Evolutionary conservation across 139 green algal genomes (phyloP), one percentile per base, ranked within the genome.

Genomic region (Chlorella sp.): DNA sequence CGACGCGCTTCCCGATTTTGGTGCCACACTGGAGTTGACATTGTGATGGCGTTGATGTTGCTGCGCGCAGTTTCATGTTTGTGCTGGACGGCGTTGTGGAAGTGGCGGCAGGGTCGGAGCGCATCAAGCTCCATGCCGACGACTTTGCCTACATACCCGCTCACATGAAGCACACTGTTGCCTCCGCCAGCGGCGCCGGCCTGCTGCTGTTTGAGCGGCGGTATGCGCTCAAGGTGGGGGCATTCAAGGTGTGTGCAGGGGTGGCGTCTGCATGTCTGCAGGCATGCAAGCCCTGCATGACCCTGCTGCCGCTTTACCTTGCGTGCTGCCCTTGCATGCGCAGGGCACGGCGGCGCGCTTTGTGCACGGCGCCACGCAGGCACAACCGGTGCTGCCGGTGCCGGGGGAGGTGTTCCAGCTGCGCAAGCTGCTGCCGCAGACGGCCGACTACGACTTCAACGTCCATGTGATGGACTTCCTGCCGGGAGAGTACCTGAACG

Each of bases 401-500:
- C 73, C 80, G 0, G 90, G 89, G 9, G 95, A 99, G 93, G 91
- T 98, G n/a, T 99, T 99, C 84, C 72, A 80, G 21, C 88, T 99
- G 78, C 91, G 94, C 56, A 99, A 99, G 93, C 92, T 98, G 76
- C 90, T 99, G 38, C 96, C 96, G 11, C 86, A 94, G 81, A 95
- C 92, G 1, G 81, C 81, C 13, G 89, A 96, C 17, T 98, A 96
- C 81, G 96, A 99, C 85, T 98, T 99, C 91, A 99, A 99, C 80
- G 91, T 99, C 17, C 96, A 99, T 23, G 81, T 86, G 20, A 98
- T 99, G 96, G 96, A 99, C 89, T 99, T 99, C 73, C 16, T 88
- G n/a, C 87, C 85, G 9, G 85, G 83, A 16, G 92, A 99, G 87
- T 93, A 94, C 84, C 84, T 98, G 36, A 92, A 94, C 74, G 94